phyloP scores from a whole-genome alignment of 228 moss, liverwort and hornwort genomes.

The Sphagnum magellanicum region DNA sequence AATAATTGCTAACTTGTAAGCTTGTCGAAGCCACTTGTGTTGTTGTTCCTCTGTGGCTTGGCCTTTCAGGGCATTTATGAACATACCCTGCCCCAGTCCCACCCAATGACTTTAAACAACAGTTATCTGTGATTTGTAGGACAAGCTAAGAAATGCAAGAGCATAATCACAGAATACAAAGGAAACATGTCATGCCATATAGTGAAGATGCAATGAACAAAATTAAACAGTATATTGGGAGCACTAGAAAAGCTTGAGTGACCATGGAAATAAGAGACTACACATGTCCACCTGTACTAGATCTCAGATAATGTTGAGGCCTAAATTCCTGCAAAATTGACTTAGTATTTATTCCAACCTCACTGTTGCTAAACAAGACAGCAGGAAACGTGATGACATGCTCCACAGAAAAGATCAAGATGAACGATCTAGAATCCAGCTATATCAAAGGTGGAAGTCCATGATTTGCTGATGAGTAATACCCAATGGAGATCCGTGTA shows the following conservation, averaged over 20 bases:
- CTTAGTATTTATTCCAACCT: no score
- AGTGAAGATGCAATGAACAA: background rate
- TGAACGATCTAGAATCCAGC: no score
- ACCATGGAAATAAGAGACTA: background rate
- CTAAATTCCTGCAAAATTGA: no score
- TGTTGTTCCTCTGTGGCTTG: constrained; percentile 88
- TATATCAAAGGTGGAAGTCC: no score
- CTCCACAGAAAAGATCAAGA: no score
- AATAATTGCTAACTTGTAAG: constrained; percentile 80
- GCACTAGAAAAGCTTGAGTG: no score
- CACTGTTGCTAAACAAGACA: no score
- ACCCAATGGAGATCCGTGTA: constrained; percentile 93
- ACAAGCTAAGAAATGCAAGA: background rate
- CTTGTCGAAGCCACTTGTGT: constrained; percentile 74
- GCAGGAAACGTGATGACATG: no score
- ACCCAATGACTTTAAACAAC: background rate
- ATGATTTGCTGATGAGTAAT: constrained; percentile 3
- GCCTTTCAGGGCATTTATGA: constrained; percentile 88
- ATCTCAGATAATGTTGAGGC: no score
- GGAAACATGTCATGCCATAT: background rate
- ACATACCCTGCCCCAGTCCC: constrained; percentile 67
- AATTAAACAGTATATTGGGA: background rate
- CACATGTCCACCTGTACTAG: background rate
- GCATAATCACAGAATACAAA: background rate
- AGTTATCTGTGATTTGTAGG: background rate